Evolutionary conservation across 2,329 filamentous ascomycete genomes (phyloP).

Genomic region (Fusarium chlamydosporum): DNA sequence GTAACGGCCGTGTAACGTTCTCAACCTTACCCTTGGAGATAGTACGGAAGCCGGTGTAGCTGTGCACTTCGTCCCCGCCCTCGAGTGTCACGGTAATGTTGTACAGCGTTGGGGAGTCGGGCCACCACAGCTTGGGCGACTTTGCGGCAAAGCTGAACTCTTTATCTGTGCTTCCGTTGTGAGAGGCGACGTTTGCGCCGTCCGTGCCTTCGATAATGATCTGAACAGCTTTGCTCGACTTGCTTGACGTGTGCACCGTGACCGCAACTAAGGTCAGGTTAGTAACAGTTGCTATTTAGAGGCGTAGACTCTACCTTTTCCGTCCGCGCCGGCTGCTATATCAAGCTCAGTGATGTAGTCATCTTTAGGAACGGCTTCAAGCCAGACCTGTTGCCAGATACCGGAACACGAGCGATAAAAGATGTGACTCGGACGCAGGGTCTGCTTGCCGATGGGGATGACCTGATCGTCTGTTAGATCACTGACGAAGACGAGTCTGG

Average conservation of each 20-base stretch:
- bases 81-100: conserved; percentile 70
- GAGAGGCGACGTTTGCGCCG: conserved; percentile 8
- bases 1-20: conserved; percentile 71
- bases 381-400: conserved; percentile 82
- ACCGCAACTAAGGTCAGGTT: conserved; percentile 12
- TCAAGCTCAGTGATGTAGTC: conserved; percentile 71
- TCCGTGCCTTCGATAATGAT: neutral
- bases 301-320: neutral
- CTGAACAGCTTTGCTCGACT: neutral
- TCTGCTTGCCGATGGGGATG: conserved; percentile 77
- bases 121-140: conserved; percentile 74
- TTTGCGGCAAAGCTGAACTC: conserved; percentile 69
- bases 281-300: neutral
- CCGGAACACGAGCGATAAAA: conserved; percentile 81
- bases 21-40: conserved; percentile 69
- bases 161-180: conserved; percentile 57
- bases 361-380: conserved; percentile 70
- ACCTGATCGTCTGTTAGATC: conserved; percentile 75
- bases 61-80: conserved; percentile 66
- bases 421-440: conserved; percentile 69
- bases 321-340: conserved; percentile 64
- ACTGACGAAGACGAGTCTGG: conserved; percentile 67
- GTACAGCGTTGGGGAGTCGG: conserved; percentile 73
- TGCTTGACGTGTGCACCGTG: conserved; percentile 7
- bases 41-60: conserved; percentile 79